Evolutionary conservation across 306 rosid genomes (phyloP), one percentile per base, ranked within the genome.

Genomic region (Senna siamea): DNA sequence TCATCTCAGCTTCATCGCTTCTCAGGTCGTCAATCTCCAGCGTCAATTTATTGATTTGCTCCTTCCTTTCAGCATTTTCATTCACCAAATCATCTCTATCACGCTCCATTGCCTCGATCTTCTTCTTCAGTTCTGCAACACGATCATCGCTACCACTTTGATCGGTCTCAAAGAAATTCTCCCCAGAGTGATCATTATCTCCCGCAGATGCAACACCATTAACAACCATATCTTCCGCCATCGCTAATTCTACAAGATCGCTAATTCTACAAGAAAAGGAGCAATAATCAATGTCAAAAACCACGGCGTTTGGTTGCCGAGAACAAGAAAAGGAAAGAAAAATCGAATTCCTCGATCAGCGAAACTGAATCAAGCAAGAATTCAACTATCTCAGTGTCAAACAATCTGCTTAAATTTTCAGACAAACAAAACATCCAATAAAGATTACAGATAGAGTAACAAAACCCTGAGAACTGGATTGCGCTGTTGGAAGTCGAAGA

Each of bases 171-270:
- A 5, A 9, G 12, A 38, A 18, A 61, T 10, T 6, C 18, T 70
- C 76, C 67, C 67, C 82, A 47, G 72, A 34, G 73, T 60, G 80
- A 64, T 74, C 85, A 5, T 80, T 81, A 6, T 65, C 43, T 7
- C 37, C 75, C 13, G 64, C 74, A 0, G 55, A 51, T 34, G 50
- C 72, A 18, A 54, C 78, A 32, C 92, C 97, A 77, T 91, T 80
- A 14, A 65, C 47, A 63, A 72, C 67, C 65, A 37, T 78, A 41
- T 77, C 83, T 1, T 91, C 96, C 18, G 92, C 91, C 98, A 94
- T 94, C 10, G 48, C 48, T 73, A 76, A 70, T 57, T 46, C 93
- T 85, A 70, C 37, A 44, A 3, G 37, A 35, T 94, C 10, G 48
- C 48, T 73, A 76, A 70, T 57, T 46, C 93, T 85, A 70, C 37